Evolutionary conservation across 108 stramenopile genomes (phyloP).

Genomic region (Fragilaria crotonensis): DNA sequence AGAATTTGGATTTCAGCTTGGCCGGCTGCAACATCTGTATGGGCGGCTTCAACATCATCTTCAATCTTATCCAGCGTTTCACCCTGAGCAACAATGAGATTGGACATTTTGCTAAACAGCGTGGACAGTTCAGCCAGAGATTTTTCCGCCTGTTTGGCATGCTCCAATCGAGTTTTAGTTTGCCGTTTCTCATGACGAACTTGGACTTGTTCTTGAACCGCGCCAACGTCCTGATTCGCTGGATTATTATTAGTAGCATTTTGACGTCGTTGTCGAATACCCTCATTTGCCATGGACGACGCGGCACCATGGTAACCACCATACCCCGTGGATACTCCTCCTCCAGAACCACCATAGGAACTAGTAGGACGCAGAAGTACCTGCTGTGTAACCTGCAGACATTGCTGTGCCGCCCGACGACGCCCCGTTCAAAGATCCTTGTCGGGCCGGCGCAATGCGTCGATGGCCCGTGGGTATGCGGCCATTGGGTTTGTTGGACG

Average conservation of each 20-base stretch:
- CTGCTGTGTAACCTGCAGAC: too few species aligned
- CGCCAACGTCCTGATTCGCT: slow-evolving; percentile 15
- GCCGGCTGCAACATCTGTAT: slow-evolving; percentile 62
- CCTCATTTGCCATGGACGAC: slow-evolving; percentile 23
- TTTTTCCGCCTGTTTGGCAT: slow-evolving; percentile 71
- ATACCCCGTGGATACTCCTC: slow-evolving; percentile 11
- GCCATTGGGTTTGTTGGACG: background rate
- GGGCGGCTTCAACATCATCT: slow-evolving; percentile 81
- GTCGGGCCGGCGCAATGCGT: too few species aligned
- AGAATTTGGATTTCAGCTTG: slow-evolving; percentile 73
- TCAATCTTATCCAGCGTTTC: slow-evolving; percentile 81
- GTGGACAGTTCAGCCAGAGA: slow-evolving; percentile 52
- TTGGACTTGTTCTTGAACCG: slow-evolving; percentile 52
- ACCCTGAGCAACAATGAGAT: slow-evolving; percentile 32
- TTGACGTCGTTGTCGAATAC: slow-evolving; percentile 54
- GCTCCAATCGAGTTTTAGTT: slow-evolving; percentile 55
- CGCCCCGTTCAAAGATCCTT: too few species aligned
- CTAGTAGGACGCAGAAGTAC: too few species aligned
- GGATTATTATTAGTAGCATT: slow-evolving; percentile 24
- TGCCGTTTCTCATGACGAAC: slow-evolving; percentile 54
- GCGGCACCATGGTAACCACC: slow-evolving; percentile 21
- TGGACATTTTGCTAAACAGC: slow-evolving; percentile 81
- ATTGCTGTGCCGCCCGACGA: too few species aligned
- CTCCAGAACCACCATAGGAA: slow-evolving; percentile 5
- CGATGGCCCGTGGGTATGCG: too few species aligned